These are phyloP conservation scores for Penicillium nucicola DNA, from an alignment of 495 filamentous ascomycete genomes.

Conservation along the genomic window DNA sequence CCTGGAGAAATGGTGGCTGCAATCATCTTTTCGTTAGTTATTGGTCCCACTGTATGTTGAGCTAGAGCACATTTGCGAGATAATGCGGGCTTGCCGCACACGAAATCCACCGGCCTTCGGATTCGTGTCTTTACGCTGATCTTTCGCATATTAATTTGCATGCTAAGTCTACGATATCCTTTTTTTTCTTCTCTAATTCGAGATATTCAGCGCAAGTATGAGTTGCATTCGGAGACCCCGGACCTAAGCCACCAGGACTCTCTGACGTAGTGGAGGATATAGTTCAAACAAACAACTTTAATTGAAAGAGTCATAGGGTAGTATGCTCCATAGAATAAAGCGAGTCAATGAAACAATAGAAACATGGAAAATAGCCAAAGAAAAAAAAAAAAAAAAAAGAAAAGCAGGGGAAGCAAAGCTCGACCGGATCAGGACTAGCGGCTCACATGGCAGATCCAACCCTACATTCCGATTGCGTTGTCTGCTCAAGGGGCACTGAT, in stretches of 20 bases:
- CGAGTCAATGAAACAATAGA: neutral
- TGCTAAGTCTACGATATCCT: neutral
- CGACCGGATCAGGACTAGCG: constrained; percentile 16
- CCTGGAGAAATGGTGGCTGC: neutral
- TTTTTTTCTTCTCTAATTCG: constrained; percentile 1
- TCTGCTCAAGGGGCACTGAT: constrained; percentile 20
- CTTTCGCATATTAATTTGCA: too few species aligned
- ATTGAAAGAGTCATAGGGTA: constrained; percentile 4
- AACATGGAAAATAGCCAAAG: neutral
- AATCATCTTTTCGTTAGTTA: neutral
- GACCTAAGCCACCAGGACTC: neutral
- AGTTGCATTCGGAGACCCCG: neutral
- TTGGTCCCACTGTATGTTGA: neutral
- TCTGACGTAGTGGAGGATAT: neutral
- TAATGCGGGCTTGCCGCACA: too few species aligned
- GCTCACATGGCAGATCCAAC: constrained; percentile 14
- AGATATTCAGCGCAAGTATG: constrained; percentile 11
- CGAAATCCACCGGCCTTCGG: too few species aligned
- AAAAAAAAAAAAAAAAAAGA: neutral
- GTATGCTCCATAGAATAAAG: constrained; percentile 2
- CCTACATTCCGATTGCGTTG: constrained; percentile 19
- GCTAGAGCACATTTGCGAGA: constrained; percentile 5
- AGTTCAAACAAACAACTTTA: neutral
- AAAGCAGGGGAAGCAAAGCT: neutral
- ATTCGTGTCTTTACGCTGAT: too few species aligned